Evolutionary conservation across 2,329 filamentous ascomycete genomes (phyloP).

Genomic region (Hypoxylon sp.): DNA sequence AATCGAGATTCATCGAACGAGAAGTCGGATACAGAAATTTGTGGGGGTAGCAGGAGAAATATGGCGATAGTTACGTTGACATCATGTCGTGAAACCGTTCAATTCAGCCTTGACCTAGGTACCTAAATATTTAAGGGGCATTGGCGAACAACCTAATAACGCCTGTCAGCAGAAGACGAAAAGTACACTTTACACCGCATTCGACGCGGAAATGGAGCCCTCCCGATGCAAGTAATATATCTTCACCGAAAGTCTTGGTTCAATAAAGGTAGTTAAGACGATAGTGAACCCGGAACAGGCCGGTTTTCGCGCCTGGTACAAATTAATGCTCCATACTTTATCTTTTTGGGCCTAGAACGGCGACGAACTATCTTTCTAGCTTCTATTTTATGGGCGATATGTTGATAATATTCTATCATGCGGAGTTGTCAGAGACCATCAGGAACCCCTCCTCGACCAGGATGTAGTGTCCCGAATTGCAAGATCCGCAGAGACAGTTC

Average conservation of each 20-base stretch:
- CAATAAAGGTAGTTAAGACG: slow-evolving; percentile 3
- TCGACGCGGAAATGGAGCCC: background rate
- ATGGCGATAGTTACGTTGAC: background rate
- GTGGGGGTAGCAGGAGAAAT: background rate
- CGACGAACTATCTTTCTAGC: background rate
- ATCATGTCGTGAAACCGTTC: background rate
- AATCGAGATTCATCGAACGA: background rate
- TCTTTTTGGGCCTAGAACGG: background rate
- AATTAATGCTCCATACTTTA: background rate
- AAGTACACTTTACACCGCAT: slow-evolving; percentile 22
- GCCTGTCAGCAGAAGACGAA: slow-evolving; percentile 11
- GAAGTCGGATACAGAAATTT: background rate
- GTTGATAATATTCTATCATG: slow-evolving; percentile 4
- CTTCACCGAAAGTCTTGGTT: slow-evolving; percentile 24
- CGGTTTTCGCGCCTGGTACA: background rate
- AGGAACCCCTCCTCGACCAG: background rate
- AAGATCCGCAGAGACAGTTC: slow-evolving; percentile 2
- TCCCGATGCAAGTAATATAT: slow-evolving; percentile 5
- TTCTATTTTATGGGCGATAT: background rate
- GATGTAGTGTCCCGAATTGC: slow-evolving; percentile 10
- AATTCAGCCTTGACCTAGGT: slow-evolving; percentile 4
- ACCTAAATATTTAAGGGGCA: background rate
- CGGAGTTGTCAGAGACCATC: background rate
- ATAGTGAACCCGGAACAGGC: background rate
- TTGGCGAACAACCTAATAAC: background rate